A percentile compares a stretch with the other conserved stretches of the same genome.
These are phyloP conservation scores for Pugionium cornutum DNA, from an alignment of 345 rosid species.

Conservation along the genomic window DNA sequence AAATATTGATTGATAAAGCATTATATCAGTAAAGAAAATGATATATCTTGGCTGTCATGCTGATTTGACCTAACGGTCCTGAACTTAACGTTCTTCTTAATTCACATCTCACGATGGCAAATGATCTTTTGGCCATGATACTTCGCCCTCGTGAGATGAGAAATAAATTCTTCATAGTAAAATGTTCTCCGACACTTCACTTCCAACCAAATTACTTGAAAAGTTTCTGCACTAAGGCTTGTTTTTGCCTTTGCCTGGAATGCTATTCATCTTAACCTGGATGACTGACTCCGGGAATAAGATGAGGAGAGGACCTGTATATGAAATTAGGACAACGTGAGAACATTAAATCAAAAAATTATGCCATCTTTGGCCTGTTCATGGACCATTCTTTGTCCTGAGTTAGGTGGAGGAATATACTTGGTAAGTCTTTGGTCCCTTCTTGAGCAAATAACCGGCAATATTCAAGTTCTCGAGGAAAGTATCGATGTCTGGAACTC, in stretches of 20 bases:
- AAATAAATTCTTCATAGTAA: too few relatives aligned
- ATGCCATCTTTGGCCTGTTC: slow-evolving; percentile 6
- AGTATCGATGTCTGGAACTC: slow-evolving; percentile 87
- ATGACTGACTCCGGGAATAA: slow-evolving; percentile 70
- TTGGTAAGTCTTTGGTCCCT: slow-evolving; percentile 93
- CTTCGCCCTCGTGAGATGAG: too few relatives aligned
- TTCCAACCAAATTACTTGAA: not conserved
- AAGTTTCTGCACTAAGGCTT: slow-evolving; percentile 19
- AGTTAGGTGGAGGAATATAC: slow-evolving; percentile 43
- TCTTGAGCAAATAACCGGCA: slow-evolving; percentile 86
- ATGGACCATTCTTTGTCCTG: not conserved
- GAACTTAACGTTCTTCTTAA: too few relatives aligned
- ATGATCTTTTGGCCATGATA: too few relatives aligned
- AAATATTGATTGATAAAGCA: too few relatives aligned
- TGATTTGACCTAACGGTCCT: too few relatives aligned
- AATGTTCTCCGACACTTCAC: too few relatives aligned
- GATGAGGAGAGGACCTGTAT: slow-evolving; percentile 83
- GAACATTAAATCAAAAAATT: not conserved
- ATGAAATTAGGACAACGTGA: slow-evolving; percentile 33
- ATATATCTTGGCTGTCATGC: too few relatives aligned
- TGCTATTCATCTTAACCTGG: slow-evolving; percentile 58
- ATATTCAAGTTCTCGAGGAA: slow-evolving; percentile 85
- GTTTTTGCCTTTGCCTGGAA: not conserved
- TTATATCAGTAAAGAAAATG: too few relatives aligned
- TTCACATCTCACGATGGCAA: too few relatives aligned